Base-by-base conservation (phyloP, 1,284 basidiomycete species). In the Malassezia dermatis region DNA sequence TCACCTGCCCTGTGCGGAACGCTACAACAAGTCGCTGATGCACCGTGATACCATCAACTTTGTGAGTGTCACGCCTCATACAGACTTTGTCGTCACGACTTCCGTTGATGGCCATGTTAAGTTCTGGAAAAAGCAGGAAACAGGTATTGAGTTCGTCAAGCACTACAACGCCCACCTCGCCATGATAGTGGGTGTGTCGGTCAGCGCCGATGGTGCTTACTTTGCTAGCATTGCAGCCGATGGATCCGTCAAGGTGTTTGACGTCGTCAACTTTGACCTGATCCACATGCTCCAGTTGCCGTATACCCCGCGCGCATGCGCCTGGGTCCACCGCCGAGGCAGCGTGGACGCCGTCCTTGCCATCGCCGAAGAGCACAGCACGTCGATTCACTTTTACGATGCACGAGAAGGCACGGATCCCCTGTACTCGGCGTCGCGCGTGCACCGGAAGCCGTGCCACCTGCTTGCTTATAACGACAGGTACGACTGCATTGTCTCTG, bases 241-340 rank as follows among this genome's bases (percentile, higher is more conserved):
- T 44, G 73, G 75, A 4, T 76, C 73, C 27, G 88, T 85, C 37
- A 91, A 96, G 73, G 86, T 98, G 27, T 98, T 96, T 73, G 94
- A 99, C 73, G 89, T 98, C 1, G 81, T 94, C 63, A 96, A 96
- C 76, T 94, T 94, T 75, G 89, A 89, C 89, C 94, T 98, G 86
- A 98, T 98, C 75, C 98, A 96, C 75, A 96, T 96, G 78, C 81
- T 99, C 60, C 88, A 89, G 68, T 78, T 99, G 47, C 84, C 81
- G 0, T 95, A 83, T 71, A 82, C 79, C 15, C 93, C 93, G 5
- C 49, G 64, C 7, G 66, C 53, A 82, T 72, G 30, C n/a, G n/a
- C 28, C 30, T 7, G 60, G 59, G 12, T 66, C 53, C 60, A 66
- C 56, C 80, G 79, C 53, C 81, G 85, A 19, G 89, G 90, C 31